These are phyloP conservation scores for Skeletonema potamos DNA, from an alignment of 108 stramenopile species.

Conservation along the genomic window DNA sequence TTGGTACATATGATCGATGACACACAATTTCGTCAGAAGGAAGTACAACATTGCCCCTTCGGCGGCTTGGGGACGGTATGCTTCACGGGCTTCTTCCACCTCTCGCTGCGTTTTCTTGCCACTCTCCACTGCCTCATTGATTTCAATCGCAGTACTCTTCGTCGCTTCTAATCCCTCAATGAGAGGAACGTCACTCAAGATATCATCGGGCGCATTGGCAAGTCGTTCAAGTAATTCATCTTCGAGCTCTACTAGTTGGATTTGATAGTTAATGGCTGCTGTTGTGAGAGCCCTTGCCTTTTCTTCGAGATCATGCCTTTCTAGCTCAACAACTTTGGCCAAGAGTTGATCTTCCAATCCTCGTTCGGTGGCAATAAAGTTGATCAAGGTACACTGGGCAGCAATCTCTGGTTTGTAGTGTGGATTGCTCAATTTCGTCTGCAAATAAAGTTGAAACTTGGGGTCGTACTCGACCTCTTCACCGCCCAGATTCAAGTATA, in stretches of 20 bases:
- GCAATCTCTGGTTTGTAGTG: conserved; percentile 95
- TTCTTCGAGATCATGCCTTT: conserved; percentile 88
- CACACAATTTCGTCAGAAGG: conserved; percentile 83
- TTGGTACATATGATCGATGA: conserved; percentile 94
- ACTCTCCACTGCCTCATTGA: conserved; percentile 77
- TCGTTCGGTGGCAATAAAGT: conserved; percentile 91
- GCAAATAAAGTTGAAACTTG: conserved; percentile 84
- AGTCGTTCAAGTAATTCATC: conserved; percentile 88
- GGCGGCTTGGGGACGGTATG: conserved; percentile 83
- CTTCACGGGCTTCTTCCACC: conserved; percentile 82
- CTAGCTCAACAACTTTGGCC: conserved; percentile 84
- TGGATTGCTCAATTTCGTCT: conserved; percentile 90
- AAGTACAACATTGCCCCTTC: conserved; percentile 97
- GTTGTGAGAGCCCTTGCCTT: conserved; percentile 68
- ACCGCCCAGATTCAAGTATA: conserved; percentile 81
- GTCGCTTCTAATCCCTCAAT: conserved; percentile 93
- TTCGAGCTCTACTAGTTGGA: conserved; percentile 82
- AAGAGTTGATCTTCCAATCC: conserved; percentile 91
- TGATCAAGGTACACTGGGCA: conserved; percentile 91
- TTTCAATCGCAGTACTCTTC: conserved; percentile 84
- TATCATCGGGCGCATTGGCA: conserved; percentile 91
- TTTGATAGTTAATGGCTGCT: conserved; percentile 85
- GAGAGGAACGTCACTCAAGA: conserved; percentile 85
- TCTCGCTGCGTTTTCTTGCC: conserved; percentile 78
- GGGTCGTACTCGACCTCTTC: conserved; percentile 92